Evolutionary conservation across 371 early-diverging fungal genomes (phyloP).

Genomic region (Rhizomucor pusillus): DNA sequence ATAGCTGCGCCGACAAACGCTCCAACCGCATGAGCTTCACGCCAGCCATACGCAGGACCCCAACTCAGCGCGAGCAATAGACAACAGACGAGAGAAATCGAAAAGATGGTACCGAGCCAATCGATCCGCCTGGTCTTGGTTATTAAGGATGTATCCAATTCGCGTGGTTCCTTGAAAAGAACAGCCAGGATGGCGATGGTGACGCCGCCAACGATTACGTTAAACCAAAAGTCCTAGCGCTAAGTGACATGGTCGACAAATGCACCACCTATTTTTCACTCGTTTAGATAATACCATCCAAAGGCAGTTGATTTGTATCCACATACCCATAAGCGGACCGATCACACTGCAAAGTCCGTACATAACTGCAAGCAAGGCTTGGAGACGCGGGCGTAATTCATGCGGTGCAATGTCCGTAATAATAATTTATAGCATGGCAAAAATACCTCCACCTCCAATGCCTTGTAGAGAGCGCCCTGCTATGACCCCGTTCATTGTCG

Average conservation of each 20-base stretch:
- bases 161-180: slow-evolving; percentile 43
- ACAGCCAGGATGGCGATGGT: slow-evolving; percentile 47
- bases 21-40: slow-evolving; percentile 5
- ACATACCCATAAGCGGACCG: slow-evolving; percentile 61
- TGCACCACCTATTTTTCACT: slow-evolving; percentile 65
- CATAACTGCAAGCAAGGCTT: slow-evolving; percentile 54
- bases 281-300: too few species aligned
- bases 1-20: slow-evolving; percentile 11
- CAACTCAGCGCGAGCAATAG: slow-evolving; percentile 52
- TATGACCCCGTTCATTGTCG: slow-evolving; percentile 48
- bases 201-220: slow-evolving; percentile 65
- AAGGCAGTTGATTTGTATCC: too few species aligned
- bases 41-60: slow-evolving; percentile 26
- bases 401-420: slow-evolving; percentile 71
- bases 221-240: slow-evolving; percentile 78
- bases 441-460: slow-evolving; percentile 69
- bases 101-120: slow-evolving; percentile 27
- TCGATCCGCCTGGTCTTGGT: slow-evolving; percentile 68
- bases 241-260: slow-evolving; percentile 63
- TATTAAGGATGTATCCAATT: slow-evolving; percentile 26
- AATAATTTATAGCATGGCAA: slow-evolving; percentile 66
- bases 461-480: slow-evolving; percentile 68
- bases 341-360: slow-evolving; percentile 56
- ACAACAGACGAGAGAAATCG: slow-evolving; percentile 21
- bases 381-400: slow-evolving; percentile 50